phyloP scores from a whole-genome alignment of 2,329 filamentous ascomycete genomes.

The Stagonosporopsis rhizophila region DNA sequence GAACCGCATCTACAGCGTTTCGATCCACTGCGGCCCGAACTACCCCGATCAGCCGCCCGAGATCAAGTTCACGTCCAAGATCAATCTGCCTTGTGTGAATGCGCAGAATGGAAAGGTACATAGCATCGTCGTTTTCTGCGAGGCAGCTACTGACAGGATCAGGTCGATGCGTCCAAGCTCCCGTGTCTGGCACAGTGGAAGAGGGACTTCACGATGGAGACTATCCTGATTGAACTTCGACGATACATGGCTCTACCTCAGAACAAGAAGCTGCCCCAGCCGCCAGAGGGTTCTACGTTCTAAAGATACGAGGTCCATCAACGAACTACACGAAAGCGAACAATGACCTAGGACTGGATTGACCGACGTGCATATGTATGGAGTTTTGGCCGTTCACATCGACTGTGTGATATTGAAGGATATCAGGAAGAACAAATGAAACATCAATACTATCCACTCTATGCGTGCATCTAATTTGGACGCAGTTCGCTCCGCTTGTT shows the following conservation, averaged over 20 bases:
- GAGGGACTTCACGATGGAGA: constrained; percentile 94
- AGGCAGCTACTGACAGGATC: constrained; percentile 18
- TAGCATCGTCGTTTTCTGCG: constrained; percentile 1
- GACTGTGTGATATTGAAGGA: constrained; percentile 15
- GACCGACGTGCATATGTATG: constrained; percentile 39
- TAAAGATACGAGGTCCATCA: constrained; percentile 18
- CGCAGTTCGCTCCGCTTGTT: neutral
- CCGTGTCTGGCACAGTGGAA: constrained; percentile 90
- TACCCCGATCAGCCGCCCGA: constrained; percentile 91
- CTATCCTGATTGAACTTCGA: constrained; percentile 83
- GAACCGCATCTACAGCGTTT: constrained; percentile 98
- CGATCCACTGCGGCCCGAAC: constrained; percentile 89
- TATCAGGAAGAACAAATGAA: constrained; percentile 19
- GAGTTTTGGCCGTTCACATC: constrained; percentile 35
- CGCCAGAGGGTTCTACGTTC: constrained; percentile 80
- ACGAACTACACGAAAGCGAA: constrained; percentile 16
- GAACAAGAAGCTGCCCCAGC: constrained; percentile 96
- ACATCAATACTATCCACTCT: constrained; percentile 9
- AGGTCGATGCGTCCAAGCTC: constrained; percentile 84
- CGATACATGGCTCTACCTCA: constrained; percentile 92
- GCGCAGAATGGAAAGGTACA: constrained; percentile 74
- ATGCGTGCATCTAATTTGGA: neutral
- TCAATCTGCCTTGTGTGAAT: constrained; percentile 97
- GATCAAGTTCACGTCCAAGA: constrained; percentile 90
- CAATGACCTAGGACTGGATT: constrained; percentile 6